Conservation (phyloP, 768 basidiomycete species). For the Boletellus ananiceps region DNA sequence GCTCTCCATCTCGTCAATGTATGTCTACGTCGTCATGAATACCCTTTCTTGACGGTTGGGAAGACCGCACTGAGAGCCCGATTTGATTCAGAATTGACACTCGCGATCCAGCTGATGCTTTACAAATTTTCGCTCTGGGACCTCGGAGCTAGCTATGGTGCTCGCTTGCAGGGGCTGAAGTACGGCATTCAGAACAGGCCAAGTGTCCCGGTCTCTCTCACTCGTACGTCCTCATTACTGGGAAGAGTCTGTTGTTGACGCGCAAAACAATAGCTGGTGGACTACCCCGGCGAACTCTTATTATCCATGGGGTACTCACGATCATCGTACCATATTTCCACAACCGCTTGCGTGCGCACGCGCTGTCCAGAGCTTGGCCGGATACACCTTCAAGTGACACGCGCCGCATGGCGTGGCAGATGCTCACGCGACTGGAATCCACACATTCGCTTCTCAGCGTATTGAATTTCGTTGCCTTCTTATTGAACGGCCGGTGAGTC, state of each 20-base stretch:
- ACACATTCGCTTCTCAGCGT: slow-evolving; percentile 58
- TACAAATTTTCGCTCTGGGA: slow-evolving; percentile 86
- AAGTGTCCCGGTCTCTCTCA: slow-evolving; percentile 8
- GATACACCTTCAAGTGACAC: slow-evolving; percentile 80
- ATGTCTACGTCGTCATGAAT: slow-evolving; percentile 23
- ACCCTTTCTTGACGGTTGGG: slow-evolving; percentile 14
- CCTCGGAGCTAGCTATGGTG: slow-evolving; percentile 75
- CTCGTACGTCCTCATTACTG: slow-evolving; percentile 19
- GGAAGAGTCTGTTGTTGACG: not conserved
- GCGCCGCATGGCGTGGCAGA: slow-evolving; percentile 69
- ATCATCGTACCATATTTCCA: slow-evolving; percentile 77
- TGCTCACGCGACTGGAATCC: slow-evolving; percentile 64
- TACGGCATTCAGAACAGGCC: slow-evolving; percentile 38
- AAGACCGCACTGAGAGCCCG: slow-evolving; percentile 56
- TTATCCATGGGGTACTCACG: slow-evolving; percentile 68
- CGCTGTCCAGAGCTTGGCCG: slow-evolving; percentile 84
- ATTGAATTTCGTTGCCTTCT: slow-evolving; percentile 74
- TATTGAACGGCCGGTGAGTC: slow-evolving; percentile 81
- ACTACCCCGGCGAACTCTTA: slow-evolving; percentile 54
- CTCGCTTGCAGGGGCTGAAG: slow-evolving; percentile 72
- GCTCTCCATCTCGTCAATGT: slow-evolving; percentile 69
- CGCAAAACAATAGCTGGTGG: slow-evolving; percentile 48
- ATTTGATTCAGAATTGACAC: slow-evolving; percentile 69
- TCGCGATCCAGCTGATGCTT: slow-evolving; percentile 65
- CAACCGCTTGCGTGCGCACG: slow-evolving; percentile 65